Base-by-base conservation (phyloP, 2,329 filamentous ascomycete genomes). In the Talaromyces verruculosus region DNA sequence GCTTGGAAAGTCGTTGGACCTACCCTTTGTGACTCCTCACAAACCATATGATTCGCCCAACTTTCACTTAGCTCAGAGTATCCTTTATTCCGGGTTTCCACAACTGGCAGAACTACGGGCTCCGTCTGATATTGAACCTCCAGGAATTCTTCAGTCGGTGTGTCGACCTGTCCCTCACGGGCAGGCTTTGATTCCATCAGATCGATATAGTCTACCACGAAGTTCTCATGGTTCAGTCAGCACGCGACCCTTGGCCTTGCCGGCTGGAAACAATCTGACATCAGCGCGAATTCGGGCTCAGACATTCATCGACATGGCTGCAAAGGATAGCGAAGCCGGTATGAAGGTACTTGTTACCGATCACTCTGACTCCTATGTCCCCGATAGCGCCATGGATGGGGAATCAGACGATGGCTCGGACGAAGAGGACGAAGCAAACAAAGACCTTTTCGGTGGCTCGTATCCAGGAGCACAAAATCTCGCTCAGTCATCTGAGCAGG, bases 241-340 rank as follows among this genome's bases (percentile, higher is more conserved):
- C 33, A 78, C 74, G 41, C 73, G 78, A 15, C 78, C 78, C 5
- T 70, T 79, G 63, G 79, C 78, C 10, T 71, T 81, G 13, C 79
- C 79, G 1, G 73, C 74, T 6, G 79, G 78, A 10, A 82, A 80
- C 59, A 81, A 81, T 58, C 63, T 82, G 67, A 80, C 76, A 1
- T 80, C 76, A 4, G 78, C 80, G 17, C 78, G 80, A 10, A 80
- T 82, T 47, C 78, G 80, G 22, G 80, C 80, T 1, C 79, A 81
- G 64, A 79, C 76, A 4, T 80, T 80, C 43, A 81, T 81, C 22
- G 79, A 81, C 33, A 79, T 77, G 72, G 77, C 77, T 2, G 72
- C 73, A 5, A 80, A 78, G 68, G 77, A 80, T 55, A 76, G 72
- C 1, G 78, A 80, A 63, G 72, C 72, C 3, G 79, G 78, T 22